A percentile compares a stretch with the other conserved stretches of the same genome.
Conservation (phyloP, 2,329 filamentous ascomycete genomes). For the Catunica adiposa region DNA sequence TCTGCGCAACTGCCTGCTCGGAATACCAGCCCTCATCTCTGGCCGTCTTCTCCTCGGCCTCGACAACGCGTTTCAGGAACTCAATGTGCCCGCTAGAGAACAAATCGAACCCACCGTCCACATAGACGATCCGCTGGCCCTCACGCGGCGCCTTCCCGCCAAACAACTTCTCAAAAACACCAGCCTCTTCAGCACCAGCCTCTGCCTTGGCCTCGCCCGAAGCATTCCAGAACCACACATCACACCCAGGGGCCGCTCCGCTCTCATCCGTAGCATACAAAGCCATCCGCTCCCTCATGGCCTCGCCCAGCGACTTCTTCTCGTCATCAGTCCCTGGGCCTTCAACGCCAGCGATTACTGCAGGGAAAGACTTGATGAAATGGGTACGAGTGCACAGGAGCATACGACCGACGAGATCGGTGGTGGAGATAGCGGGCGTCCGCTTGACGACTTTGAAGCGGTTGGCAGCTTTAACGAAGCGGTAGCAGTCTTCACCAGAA, state of each 20-base stretch:
- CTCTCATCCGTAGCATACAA: slow-evolving; percentile 81
- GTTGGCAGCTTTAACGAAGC: slow-evolving; percentile 85
- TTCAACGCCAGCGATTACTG: slow-evolving; percentile 51
- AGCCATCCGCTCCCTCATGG: slow-evolving; percentile 60
- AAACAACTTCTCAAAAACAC: slow-evolving; percentile 51
- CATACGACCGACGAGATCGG: slow-evolving; percentile 96
- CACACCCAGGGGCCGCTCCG: slow-evolving; percentile 58
- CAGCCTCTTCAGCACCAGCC: slow-evolving; percentile 36
- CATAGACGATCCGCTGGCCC: slow-evolving; percentile 79
- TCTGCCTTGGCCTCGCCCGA: slow-evolving; percentile 31
- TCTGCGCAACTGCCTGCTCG: slow-evolving; percentile 43
- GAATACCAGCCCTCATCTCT: slow-evolving; percentile 57
- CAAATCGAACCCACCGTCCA: slow-evolving; percentile 90
- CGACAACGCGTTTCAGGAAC: slow-evolving; percentile 64
- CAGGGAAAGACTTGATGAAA: slow-evolving; percentile 69
- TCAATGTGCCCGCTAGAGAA: slow-evolving; percentile 96
- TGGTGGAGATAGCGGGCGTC: slow-evolving; percentile 91
- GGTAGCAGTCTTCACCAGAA: slow-evolving; percentile 88
- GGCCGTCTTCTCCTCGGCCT: slow-evolving; percentile 55
- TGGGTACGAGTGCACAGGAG: slow-evolving; percentile 86
- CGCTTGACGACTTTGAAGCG: slow-evolving; percentile 95
- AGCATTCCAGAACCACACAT: slow-evolving; percentile 71
- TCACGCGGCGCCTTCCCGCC: slow-evolving; percentile 52
- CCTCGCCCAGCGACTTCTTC: slow-evolving; percentile 41
- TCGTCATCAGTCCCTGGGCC: slow-evolving; percentile 55